Base-by-base conservation (phyloP, 2,329 filamentous ascomycete species). In the Diaporthe ilicicola region DNA sequence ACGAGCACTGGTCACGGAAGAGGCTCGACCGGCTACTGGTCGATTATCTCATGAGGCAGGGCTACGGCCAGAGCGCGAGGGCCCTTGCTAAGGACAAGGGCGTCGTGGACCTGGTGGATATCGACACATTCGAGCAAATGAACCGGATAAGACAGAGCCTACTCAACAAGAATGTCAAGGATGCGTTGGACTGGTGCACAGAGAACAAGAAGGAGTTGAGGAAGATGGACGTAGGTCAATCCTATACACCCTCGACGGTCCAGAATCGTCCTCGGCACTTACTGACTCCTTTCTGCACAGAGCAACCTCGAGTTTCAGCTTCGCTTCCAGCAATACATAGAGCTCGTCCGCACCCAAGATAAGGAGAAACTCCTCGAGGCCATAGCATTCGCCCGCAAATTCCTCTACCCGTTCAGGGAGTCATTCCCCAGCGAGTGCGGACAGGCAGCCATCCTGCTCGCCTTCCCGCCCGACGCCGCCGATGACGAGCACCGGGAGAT, bases 151-250 rank as follows among this genome's bases (percentile, higher is more conserved):
- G 94, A 71, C 87, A 91, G 76, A 93, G 91, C 73, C 82, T 99
- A 72, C 84, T 89, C 53, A 86, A 87, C 48, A 90, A 91, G 39
- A 93, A 90, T 75, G 92, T 95, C 5, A 86, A 87, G 44, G 93
- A 97, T 76, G 95, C 94, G 27, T 82, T 99, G 68, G 89, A 90
- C 15, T 99, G 96, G 96, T 98, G 96, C 80, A 89, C 87, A 19
- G 95, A 98, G 77, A 97, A 98, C 81, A 96, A 97, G 81, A 95
- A 95, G 77, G 93, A 95, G 73, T 83, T 99, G 72, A 93, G 94
- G 78, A 97, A 96, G 85, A 92, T 93, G 82, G 92, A 93, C 80
- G 93, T 93, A 80, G 73, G 89, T 79, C 15, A 10, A 17, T 8
- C n/a, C n/a, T 17, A 10, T 34, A 3, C 39, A 13, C 1, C 32